Conservation (phyloP, 768 basidiomycete species). For the Termitomyces sp. region DNA sequence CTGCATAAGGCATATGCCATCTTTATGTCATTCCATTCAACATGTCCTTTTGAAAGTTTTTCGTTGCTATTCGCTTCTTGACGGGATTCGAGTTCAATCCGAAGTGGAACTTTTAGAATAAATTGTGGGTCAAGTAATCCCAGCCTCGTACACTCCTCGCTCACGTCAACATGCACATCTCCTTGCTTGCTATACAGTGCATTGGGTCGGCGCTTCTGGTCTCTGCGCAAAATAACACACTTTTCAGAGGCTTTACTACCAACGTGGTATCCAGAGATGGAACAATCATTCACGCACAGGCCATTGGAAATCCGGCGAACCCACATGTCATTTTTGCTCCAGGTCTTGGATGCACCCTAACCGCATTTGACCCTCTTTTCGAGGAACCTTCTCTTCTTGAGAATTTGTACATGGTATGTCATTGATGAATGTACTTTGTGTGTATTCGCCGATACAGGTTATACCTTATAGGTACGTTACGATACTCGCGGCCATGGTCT, state of each 20-base stretch:
- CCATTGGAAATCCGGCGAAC: slow-evolving; percentile 1
- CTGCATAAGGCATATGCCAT: neutral
- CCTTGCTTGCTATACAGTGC: neutral
- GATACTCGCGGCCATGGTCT: neutral
- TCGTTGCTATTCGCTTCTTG: neutral
- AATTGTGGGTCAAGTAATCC: neutral
- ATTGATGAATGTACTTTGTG: neutral
- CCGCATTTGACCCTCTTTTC: slow-evolving; percentile 8
- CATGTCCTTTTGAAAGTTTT: neutral
- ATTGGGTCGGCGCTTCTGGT: neutral
- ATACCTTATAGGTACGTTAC: neutral
- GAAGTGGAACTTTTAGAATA: neutral
- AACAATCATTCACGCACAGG: neutral
- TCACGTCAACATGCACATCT: neutral
- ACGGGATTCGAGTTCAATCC: neutral
- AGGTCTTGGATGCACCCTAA: slow-evolving; percentile 6
- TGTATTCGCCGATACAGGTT: neutral
- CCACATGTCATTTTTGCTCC: slow-evolving; percentile 10
- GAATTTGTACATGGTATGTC: slow-evolving; percentile 5
- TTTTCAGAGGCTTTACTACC: neutral
- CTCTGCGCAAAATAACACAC: neutral
- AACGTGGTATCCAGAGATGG: neutral
- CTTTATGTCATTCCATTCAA: neutral
- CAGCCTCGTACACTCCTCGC: neutral
- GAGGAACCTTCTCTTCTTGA: neutral